Base-by-base conservation (phyloP, 2,329 filamentous ascomycete genomes). In the Cryphonectria radicalis region DNA sequence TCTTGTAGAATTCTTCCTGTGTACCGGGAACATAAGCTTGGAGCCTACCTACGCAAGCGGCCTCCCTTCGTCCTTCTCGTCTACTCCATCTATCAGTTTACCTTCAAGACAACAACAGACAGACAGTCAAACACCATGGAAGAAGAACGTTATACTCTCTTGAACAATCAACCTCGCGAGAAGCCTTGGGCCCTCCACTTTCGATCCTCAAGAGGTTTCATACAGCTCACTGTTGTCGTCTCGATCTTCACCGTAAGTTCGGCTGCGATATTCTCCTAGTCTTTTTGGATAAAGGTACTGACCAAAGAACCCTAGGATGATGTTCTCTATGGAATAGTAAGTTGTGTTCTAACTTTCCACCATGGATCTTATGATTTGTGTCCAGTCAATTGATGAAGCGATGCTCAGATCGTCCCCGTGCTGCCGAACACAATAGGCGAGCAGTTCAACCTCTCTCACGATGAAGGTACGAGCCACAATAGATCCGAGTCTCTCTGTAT, bases 341-440 rank as follows among this genome's bases (percentile, higher is more conserved):
- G 63, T 50, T 17, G 17, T 14, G 6, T 32, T 13, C 63, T 17
- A n/a, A 50, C 1, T 46, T 25, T 14, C 22, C 13, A 11, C 46
- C 8, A 10, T 50, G 46, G 7, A n/a, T 50, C 4, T 19, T 19
- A 13, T 35, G 13, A 8, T 46, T 50, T 46, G 40, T 6, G 7
- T 10, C 22, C 8, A 32, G 40, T 19, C 4, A 19, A 53, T 46
- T 32, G n/a, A 22, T 17, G 4, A 14, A 5, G 7, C 7, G 25
- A 62, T 43, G 3, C 19, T 4, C 25, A 65, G 63, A 65, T 65
- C 22, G 63, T 65, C 63, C 63, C 63, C 25, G 63, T 65, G 40
- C 42, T 65, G 25, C 63, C 63, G 6, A 65, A 65, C 17, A 65
- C 63, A 10, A 65, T 65, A 46, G 63, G 63, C 25, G n/a, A 65